Conservation (phyloP, 352 stramenopile species). For the Phytophthora syringae region DNA sequence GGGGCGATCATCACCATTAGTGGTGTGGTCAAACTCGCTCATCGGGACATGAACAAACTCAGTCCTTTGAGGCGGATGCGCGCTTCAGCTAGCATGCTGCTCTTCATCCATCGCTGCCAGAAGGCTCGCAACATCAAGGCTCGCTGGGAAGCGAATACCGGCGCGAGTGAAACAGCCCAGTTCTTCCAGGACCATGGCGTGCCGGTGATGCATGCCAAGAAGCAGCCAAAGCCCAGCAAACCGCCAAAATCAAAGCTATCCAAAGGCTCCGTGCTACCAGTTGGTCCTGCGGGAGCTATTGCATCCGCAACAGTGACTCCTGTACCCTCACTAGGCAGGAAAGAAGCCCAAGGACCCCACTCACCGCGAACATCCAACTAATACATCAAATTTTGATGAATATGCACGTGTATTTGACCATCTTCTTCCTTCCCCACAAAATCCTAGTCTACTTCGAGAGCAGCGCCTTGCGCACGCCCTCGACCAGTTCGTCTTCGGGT, state of each 20-base stretch:
- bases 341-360: slow-evolving; percentile 3
- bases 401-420: slow-evolving; percentile 32
- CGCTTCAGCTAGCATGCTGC: slow-evolving; percentile 60
- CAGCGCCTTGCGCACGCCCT: slow-evolving; percentile 49
- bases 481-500: slow-evolving; percentile 54
- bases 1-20: slow-evolving; percentile 73
- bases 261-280: slow-evolving; percentile 71
- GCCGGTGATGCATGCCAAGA: slow-evolving; percentile 24
- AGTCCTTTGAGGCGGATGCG: slow-evolving; percentile 49
- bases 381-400: slow-evolving; percentile 22
- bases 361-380: slow-evolving; percentile 16
- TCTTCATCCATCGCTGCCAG: slow-evolving; percentile 72
- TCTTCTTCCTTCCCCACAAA: neutral
- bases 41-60: slow-evolving; percentile 73
- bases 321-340: slow-evolving; percentile 11
- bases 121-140: slow-evolving; percentile 63
- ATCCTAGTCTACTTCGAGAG: slow-evolving; percentile 28
- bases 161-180: slow-evolving; percentile 6
- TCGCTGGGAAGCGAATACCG: slow-evolving; percentile 30
- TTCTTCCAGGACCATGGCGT: slow-evolving; percentile 33
- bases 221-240: slow-evolving; percentile 11
- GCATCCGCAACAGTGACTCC: slow-evolving; percentile 6
- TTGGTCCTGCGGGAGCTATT: slow-evolving; percentile 25
- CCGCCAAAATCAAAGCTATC: slow-evolving; percentile 30
- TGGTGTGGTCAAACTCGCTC: slow-evolving; percentile 73